Percentiles rank a stretch among this genome's conserved stretches.
These are phyloP conservation scores for Cystoderma amianthinum DNA, from an alignment of 768 basidiomycete genomes.

Conservation along the genomic window DNA sequence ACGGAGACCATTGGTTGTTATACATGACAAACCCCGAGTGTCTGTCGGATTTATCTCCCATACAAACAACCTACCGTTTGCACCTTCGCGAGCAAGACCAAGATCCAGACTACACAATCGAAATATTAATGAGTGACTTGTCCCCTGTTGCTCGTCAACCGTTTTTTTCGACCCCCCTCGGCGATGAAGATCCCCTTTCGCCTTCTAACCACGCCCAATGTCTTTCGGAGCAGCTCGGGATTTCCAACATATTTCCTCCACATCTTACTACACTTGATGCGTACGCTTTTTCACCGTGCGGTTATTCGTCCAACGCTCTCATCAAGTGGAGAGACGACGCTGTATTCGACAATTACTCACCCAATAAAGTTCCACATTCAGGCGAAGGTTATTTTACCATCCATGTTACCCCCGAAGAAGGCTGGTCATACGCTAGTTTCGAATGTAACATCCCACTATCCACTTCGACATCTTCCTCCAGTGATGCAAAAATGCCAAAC, in stretches of 20 bases:
- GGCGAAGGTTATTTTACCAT: conserved; percentile 97
- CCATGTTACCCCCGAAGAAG: conserved; percentile 96
- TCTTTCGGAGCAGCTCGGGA: conserved; percentile 69
- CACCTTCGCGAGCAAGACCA: conserved; percentile 10
- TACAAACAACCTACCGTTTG: conserved; percentile 8
- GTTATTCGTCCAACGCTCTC: conserved; percentile 92
- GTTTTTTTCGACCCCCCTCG: conserved; percentile 54
- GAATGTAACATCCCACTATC: conserved; percentile 91
- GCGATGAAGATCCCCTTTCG: conserved; percentile 21
- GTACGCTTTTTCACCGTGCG: conserved; percentile 92
- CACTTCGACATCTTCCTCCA: conserved; percentile 21
- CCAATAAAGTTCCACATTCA: conserved; percentile 9
- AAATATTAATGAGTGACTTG: conserved; percentile 95
- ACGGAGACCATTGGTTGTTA: conserved; percentile 97
- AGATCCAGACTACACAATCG: conserved; percentile 84
- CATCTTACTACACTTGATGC: conserved; percentile 82
- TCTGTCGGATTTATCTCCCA: conserved; percentile 11
- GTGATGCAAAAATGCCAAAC: conserved; percentile 51
- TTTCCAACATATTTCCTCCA: conserved; percentile 74
- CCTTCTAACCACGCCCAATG: conserved; percentile 49
- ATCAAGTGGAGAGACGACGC: conserved; percentile 50
- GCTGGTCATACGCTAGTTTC: conserved; percentile 98
- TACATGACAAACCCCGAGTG: conserved; percentile 71
- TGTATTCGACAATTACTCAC: conserved; percentile 10
- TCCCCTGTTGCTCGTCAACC: conserved; percentile 65